Base-by-base conservation (phyloP, 2,329 filamentous ascomycete genomes). In the Aspergillus piperis region DNA sequence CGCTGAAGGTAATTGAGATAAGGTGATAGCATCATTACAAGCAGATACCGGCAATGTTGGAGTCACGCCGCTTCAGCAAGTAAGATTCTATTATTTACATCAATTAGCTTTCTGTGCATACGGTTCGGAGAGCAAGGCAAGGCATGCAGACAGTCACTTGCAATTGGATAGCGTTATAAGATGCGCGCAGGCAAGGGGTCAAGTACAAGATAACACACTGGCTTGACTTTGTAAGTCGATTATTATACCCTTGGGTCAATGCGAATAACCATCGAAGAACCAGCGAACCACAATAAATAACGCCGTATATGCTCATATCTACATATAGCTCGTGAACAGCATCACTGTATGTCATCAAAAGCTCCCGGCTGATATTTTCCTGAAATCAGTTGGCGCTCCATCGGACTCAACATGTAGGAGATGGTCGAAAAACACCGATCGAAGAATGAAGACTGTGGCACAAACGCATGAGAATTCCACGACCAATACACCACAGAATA, bases 221-320 rank as follows among this genome's bases (percentile, higher is more conserved):
- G 11, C 32, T 62, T 69, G 62, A 62, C 66, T 71, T 64, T 25
- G 41, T 61, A 61, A 30, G 50, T 39, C 60, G 56, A 60, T 65
- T 62, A 65, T 66, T 63, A 61, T 64, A 67, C 64, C 57, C 66
- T 60, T 65, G 57, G 52, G 61, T 42, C 57, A 56, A 51, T 50
- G 59, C 56, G 52, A 25, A 66, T 62, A 65, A 58, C 56, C 61
- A 66, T 63, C 61, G 61, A 66, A 62, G 61, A 69, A 59, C 66
- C 67, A 69, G 57, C 59, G 41, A 67, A 55, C 27, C 44, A 41
- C 53, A 69, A 62, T 62, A 48, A 61, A 66, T 59, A 74, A 74
- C 72, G 71, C 75, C 74, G 64, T 67, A 69, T 68, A 76, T 76
- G 74, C 74, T 74, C 70, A 72, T 75, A 76, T 76, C 73, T 76